Base-by-base conservation (phyloP, 768 basidiomycete species). In the Termitomyces bulborhizus region DNA sequence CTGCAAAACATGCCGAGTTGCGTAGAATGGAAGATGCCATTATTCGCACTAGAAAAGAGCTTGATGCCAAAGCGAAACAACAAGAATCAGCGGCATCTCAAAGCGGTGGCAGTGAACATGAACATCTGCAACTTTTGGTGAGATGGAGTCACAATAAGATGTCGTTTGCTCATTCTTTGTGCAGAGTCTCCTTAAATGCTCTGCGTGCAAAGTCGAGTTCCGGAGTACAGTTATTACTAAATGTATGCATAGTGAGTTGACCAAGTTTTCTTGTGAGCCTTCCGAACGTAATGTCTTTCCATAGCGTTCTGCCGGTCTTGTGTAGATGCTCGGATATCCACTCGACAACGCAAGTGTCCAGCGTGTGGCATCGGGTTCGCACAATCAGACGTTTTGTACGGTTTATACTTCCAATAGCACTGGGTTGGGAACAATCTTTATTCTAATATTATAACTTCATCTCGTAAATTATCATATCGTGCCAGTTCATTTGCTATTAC, bases 321-420 rank as follows among this genome's bases (percentile, higher is more conserved):
- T 66, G 79, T 98, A 34, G 94, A 97, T 59, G 76, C 85, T n/a
- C 86, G 96, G 41, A 79, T 98, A 61, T 72, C 86, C 27, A 93
- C 90, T 15, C 84, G 95, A 56, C 94, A 97, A 67, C 86, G 95
- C 27, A 95, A 95, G 68, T 98, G 95, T 71, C 94, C 94, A 24
- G 85, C 88, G 6, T 98, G 95, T 67, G 86, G 87, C 58, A 64
- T 88, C 32, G 69, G 79, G 1, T 98, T 98, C 71, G 85, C 87
- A 4, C 82, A 85, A 62, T 86, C 85, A 47, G 94, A 98, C 59
- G 90, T 93, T 21, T 72, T 76, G 54, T 65, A 68, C 7, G 46
- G 46, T 42, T 64, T 80, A 46, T 80, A 69, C 59, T 76, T 77
- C 61, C 80, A 81, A 68, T 78, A 67, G 50, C 39, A 71, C 60